These are phyloP conservation scores for Aspergillus ochraceus DNA, from an alignment of 2,329 filamentous ascomycete genomes.

Conservation along the genomic window DNA sequence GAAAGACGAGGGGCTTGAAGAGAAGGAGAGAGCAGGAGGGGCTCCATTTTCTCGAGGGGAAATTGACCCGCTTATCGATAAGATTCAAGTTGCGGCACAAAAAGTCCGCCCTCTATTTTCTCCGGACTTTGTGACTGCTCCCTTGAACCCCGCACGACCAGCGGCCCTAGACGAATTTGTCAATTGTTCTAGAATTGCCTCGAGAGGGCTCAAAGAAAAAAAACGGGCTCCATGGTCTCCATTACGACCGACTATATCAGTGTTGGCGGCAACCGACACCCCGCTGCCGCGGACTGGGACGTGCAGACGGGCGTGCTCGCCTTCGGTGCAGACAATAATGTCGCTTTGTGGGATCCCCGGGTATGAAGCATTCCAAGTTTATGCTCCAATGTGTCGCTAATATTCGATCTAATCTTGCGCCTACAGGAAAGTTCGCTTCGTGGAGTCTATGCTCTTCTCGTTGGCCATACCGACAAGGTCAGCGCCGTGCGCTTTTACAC, in stretches of 20 bases:
- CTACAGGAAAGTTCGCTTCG: conserved; percentile 46
- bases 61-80: conserved; percentile 40
- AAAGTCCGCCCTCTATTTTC: conserved; percentile 17
- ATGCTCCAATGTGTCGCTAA: not conserved
- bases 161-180: not conserved
- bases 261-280: conserved; percentile 85
- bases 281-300: conserved; percentile 88
- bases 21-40: conserved; percentile 14
- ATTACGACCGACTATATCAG: conserved; percentile 59
- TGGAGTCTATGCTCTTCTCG: conserved; percentile 68
- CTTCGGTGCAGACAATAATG: conserved; percentile 84
- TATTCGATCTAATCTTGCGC: conserved; percentile 14
- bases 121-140: conserved; percentile 2
- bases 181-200: not conserved
- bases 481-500: conserved; percentile 81
- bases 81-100: conserved; percentile 28
- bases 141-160: not conserved
- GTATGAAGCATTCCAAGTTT: conserved; percentile 52
- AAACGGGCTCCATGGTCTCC: conserved; percentile 35
- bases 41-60: conserved; percentile 15
- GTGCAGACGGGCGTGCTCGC: conserved; percentile 68
- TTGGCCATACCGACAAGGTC: conserved; percentile 75
- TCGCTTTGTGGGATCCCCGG: conserved; percentile 82
- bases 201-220: not conserved
- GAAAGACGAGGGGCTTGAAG: not conserved